Evolutionary conservation across 169 alveolate genomes (phyloP), one percentile per base, ranked within the genome.

Genomic region (Eimeria tenella): DNA sequence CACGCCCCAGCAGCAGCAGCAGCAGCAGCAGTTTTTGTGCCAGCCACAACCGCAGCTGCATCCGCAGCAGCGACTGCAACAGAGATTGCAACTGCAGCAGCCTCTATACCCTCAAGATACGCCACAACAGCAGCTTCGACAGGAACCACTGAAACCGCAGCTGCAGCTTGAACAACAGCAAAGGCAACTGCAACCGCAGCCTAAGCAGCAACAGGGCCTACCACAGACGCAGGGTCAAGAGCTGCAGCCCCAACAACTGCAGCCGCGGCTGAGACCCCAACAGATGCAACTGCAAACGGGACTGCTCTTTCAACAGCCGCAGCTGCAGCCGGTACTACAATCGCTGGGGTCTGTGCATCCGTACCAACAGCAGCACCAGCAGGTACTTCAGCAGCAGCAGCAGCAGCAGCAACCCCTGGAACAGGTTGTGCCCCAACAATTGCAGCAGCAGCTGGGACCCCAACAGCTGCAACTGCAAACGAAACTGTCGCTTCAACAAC

Each of bases 361-460:
- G 42, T 19, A 17, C 42, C 73, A 5, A 5, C 88, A 79, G 55
- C 65, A 55, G 88, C 60, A 10, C n/a, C 70, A 15, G 49, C 31
- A 11, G 31, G 50, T 52, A 19, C 49, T 4, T 7, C 25, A 4
- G 58, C 52, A 86, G 52, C 55, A 50, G 75, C 58, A n/a, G 65
- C 65, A 49, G 31, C 75, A 13, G 23, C 6, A 23, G 53, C 55
- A 21, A 52, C 62, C 21, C 74, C 71, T 52, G 11, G 15, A 23
- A 7, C 77, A 58, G 21, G 23, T 5, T 3, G 9, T 0, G n/a
- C 71, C 5, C 49, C 50, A 5, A 31, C 88, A 5, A 52, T 49
- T 9, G 71, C 70, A 53, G 73, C 73, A 58, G 88, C 88, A 52
- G 55, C 65, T 3, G 65, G 56, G n/a, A 70, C 88, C 4, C 70